Percentiles rank a stretch among this genome's conserved stretches.
These are phyloP conservation scores for Dicorynia guianensis DNA, from an alignment of 306 rosid genomes.

Conservation along the genomic window DNA sequence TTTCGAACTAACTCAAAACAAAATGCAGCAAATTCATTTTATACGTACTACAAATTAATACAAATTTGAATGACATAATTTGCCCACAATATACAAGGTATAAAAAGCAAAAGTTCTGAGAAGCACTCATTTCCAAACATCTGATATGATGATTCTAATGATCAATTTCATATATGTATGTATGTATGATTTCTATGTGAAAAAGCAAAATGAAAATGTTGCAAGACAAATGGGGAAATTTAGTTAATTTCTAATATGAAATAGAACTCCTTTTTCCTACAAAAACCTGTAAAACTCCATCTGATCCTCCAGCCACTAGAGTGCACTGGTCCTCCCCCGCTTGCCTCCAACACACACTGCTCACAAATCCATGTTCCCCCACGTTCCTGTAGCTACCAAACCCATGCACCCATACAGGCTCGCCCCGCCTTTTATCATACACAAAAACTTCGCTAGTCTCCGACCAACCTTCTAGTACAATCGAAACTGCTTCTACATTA, in stretches of 20 bases:
- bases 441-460: slow-evolving; percentile 58
- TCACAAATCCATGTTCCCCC: slow-evolving; percentile 48
- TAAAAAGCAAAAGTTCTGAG: too few species aligned
- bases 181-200: too few species aligned
- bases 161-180: too few species aligned
- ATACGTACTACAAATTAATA: too few species aligned
- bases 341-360: slow-evolving; percentile 71
- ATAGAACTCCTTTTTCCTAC: slow-evolving; percentile 36
- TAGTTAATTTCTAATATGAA: not conserved
- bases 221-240: not conserved
- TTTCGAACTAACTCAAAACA: too few species aligned
- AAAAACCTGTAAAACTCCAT: slow-evolving; percentile 64
- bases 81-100: too few species aligned
- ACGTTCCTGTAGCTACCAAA: slow-evolving; percentile 42
- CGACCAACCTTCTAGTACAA: slow-evolving; percentile 71
- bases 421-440: slow-evolving; percentile 64
- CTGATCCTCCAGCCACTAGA: slow-evolving; percentile 64
- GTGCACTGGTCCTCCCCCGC: slow-evolving; percentile 54
- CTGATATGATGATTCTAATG: too few species aligned
- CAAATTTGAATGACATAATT: too few species aligned
- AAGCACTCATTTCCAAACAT: too few species aligned
- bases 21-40: too few species aligned
- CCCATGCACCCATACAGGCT: slow-evolving; percentile 62
- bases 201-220: too few species aligned
- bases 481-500: too few species aligned